phyloP scores from a whole-genome alignment of 148 eudicot species.

The Talinum fruticosum region DNA sequence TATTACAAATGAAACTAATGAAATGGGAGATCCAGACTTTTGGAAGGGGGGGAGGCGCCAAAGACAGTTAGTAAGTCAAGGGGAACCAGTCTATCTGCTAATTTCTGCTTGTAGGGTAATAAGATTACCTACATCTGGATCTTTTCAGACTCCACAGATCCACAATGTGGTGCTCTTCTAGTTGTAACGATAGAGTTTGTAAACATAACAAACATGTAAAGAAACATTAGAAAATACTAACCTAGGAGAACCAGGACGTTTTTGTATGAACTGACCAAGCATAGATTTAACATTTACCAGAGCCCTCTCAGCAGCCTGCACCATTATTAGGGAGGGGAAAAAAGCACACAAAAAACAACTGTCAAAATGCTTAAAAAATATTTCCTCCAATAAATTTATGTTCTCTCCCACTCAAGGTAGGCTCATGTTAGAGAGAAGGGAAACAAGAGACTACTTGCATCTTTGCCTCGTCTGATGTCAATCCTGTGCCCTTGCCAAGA shows the following conservation, averaged over 20 bases:
- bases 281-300: conserved; percentile 56
- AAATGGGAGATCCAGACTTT: no score
- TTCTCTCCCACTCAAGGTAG: neutral
- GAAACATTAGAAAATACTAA: conserved; percentile 25
- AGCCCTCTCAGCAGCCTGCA: conserved; percentile 83
- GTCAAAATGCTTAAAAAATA: neutral
- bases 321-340: neutral
- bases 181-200: no score
- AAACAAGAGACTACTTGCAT: conserved; percentile 45
- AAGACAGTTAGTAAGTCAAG: no score
- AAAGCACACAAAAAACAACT: neutral
- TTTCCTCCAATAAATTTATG: neutral
- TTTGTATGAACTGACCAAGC: conserved; percentile 50
- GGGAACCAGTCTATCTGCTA: no score
- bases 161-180: no score
- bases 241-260: conserved; percentile 83
- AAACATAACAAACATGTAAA: neutral
- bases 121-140: no score
- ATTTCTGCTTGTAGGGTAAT: no score
- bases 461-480: conserved; percentile 81
- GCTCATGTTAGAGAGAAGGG: neutral
- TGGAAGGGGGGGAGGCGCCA: no score
- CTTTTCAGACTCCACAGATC: no score
- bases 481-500: conserved; percentile 66
- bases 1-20: no score